phyloP scores from a whole-genome alignment of 192 early-diverging fungal species.

The Podila verticillata region DNA sequence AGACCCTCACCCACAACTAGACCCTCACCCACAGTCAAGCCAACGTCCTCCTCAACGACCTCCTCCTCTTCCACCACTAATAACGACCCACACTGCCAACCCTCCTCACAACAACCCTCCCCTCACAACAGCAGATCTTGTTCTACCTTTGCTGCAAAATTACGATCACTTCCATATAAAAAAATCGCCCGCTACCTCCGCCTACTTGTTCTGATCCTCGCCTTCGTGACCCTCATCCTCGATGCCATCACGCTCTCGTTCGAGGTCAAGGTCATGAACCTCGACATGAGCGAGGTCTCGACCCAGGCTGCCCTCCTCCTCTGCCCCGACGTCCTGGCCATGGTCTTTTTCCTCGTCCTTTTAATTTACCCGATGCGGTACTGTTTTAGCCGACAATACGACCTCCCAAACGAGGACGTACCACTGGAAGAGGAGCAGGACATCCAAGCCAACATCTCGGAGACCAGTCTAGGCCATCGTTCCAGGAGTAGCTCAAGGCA shows the following conservation, averaged over 20 bases:
- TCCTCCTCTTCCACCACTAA: neutral
- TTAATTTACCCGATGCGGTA: constrained; percentile 8
- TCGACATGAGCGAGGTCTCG: constrained; percentile 3
- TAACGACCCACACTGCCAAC: neutral
- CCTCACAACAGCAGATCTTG: neutral
- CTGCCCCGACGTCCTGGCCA: constrained; percentile 24
- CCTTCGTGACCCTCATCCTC: constrained; percentile 31
- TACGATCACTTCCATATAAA: neutral
- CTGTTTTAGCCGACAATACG: neutral
- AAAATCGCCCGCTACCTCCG: constrained; percentile 15
- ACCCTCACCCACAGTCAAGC: neutral
- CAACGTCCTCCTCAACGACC: neutral
- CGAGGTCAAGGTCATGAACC: constrained; percentile 35
- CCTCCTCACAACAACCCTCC: neutral
- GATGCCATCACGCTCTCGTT: constrained; percentile 46
- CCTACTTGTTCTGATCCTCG: constrained; percentile 15
- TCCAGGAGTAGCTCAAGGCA: neutral
- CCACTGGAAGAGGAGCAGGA: neutral
- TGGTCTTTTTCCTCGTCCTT: constrained; percentile 10
- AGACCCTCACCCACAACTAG: neutral
- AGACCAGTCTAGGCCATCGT: too few relatives aligned
- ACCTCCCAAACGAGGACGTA: neutral
- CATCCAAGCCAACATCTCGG: too few relatives aligned
- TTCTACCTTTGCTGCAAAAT: neutral
- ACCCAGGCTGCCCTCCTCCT: constrained; percentile 19